These are phyloP conservation scores for Epichloe baconii DNA, from an alignment of 2,329 filamentous ascomycete genomes.

Conservation along the genomic window DNA sequence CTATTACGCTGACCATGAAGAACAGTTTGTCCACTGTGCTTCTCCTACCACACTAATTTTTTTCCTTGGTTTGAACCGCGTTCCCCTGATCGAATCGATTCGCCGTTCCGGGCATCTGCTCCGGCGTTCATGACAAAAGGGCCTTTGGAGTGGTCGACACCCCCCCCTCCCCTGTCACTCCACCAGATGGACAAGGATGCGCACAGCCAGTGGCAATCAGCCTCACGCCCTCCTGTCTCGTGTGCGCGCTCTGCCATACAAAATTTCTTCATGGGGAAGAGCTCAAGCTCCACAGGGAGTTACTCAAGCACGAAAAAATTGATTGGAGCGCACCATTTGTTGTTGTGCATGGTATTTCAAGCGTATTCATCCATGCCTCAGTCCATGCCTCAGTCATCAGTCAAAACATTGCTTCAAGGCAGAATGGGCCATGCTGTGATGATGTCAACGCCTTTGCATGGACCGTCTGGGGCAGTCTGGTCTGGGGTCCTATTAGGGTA, in stretches of 20 bases:
- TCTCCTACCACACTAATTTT: background rate
- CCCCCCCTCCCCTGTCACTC: background rate
- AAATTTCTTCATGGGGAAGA: background rate
- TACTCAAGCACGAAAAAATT: background rate
- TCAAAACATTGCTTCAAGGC: background rate
- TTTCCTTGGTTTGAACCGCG: background rate
- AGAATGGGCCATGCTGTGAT: background rate
- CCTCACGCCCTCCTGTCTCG: conserved; percentile 1
- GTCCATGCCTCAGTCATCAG: background rate
- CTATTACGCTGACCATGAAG: too few species aligned
- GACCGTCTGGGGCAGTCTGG: background rate
- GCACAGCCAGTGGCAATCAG: conserved; percentile 4
- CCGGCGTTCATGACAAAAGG: background rate
- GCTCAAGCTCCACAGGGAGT: background rate
- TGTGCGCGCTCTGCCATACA: background rate
- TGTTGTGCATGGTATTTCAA: background rate
- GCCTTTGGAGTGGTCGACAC: background rate
- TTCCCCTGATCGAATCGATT: background rate
- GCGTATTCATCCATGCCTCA: background rate
- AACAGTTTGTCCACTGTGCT: background rate
- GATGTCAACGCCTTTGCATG: background rate
- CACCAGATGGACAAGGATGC: background rate
- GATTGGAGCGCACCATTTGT: background rate
- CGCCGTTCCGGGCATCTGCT: background rate
- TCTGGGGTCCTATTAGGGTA: background rate